Base-by-base conservation (phyloP, 2,329 filamentous ascomycete species). In the Stachybotrys chartarum region DNA sequence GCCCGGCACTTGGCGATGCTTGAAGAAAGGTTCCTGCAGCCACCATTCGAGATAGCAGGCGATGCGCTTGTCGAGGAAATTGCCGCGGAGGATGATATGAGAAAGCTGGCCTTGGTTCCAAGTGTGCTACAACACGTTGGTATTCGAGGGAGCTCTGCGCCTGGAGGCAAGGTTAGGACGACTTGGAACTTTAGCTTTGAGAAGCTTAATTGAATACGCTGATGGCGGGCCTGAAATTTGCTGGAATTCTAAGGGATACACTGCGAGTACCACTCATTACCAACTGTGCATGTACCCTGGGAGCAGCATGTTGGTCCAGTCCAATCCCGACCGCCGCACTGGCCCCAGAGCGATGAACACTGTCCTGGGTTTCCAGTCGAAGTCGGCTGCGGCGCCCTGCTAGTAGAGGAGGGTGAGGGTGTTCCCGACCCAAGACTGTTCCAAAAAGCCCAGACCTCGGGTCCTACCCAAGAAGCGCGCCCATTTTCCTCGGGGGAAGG, bases 101-200 rank as follows among this genome's bases (percentile, higher is more conserved):
- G 58, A 2, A 72, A 71, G 52, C 73, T 70, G 70, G 70, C 71
- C 6, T 61, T 71, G 32, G 67, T 70, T 16, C 69, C 69, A 35
- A 71, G 68, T 32, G 67, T 73, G 1, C 62, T 73, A 18, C 71
- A 74, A 51, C 71, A 74, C 51, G 66, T 71, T 8, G 71, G 71
- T 48, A 17, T 14, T 8, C 12, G 46, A 17, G 46, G 46, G 3
- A 56, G 65, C 32, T 62, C 60, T 24, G 64, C 69, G 57, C 68
- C 68, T 6, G 69, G 67, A 5, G 66, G 62, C 1, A 65, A 65
- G 0, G 59, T 58, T 2, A 58, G 61, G 31, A 59, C 58, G 47
- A 64, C 65, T 1, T 72, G 69, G 68, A 72, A 71, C 31, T 72
- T 71, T 57, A 69, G 67, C 46, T 72, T 72, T 57, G 66, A 73